These are phyloP conservation scores for Cyberlindnera subsufficiens DNA, from an alignment of 805 yeast species.

Conservation along the genomic window DNA sequence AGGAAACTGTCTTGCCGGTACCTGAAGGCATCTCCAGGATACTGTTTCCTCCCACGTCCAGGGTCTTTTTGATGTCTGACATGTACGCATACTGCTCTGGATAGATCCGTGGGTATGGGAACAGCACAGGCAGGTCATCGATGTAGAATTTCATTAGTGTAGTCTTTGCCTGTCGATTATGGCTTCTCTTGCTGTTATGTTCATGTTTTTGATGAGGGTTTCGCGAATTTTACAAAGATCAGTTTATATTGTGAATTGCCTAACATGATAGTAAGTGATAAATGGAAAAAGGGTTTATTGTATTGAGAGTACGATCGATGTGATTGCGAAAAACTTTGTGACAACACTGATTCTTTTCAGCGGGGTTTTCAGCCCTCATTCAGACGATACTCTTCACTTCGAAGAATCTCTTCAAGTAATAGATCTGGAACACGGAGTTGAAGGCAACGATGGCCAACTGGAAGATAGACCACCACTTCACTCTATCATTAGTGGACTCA, in stretches of 20 bases:
- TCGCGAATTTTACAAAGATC: too few relatives aligned
- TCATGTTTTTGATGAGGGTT: too few relatives aligned
- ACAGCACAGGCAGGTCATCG: constrained; percentile 91
- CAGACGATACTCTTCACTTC: constrained; percentile 89
- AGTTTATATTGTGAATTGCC: too few relatives aligned
- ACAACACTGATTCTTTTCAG: background rate
- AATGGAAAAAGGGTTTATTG: too few relatives aligned
- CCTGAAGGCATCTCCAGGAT: constrained; percentile 99
- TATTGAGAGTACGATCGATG: too few relatives aligned
- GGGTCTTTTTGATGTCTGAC: constrained; percentile 89
- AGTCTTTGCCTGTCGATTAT: too few relatives aligned
- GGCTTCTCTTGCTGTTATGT: too few relatives aligned
- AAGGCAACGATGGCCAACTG: constrained; percentile 81
- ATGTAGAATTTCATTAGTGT: constrained; percentile 54
- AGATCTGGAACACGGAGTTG: constrained; percentile 89
- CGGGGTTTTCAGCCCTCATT: constrained; percentile 2
- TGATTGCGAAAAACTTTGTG: too few relatives aligned
- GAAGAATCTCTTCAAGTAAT: constrained; percentile 89
- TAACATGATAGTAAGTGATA: too few relatives aligned
- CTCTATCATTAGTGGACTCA: constrained; percentile 93
- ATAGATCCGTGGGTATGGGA: constrained; percentile 94
- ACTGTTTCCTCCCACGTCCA: constrained; percentile 96
- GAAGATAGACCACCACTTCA: constrained; percentile 95
- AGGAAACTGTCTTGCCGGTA: constrained; percentile 93
- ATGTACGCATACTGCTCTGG: constrained; percentile 98